Evolutionary conservation across 768 basidiomycete genomes (phyloP), one percentile per base, ranked within the genome.

Genomic region (Russula dissimulans): DNA sequence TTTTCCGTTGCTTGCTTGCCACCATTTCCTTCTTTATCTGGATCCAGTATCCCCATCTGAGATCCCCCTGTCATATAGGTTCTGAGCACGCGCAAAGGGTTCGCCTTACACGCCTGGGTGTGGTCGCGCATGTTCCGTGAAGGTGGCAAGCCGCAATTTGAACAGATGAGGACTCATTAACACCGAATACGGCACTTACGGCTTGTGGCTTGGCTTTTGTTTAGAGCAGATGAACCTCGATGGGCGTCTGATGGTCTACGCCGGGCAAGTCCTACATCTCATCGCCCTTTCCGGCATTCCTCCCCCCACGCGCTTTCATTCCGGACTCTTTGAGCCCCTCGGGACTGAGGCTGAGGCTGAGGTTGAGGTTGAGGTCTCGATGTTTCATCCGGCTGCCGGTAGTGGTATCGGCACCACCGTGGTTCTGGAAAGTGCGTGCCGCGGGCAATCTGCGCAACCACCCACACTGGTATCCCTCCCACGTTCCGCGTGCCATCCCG

Each of bases 61-160:
- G 61, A 62, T 62, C n/a, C 22, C 15, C 14, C 6, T 26, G 17
- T n/a, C 42, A 53, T 51, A 14, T 36, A 14, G 31, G 18, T n/a
- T 22, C 31, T 41, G 38, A 55, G 49, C 59, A 63, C 59, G 62
- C 62, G 18, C 48, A 18, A 26, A 42, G n/a, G 48, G 62, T 17
- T 52, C 59, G 18, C 31, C 29, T 42, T 51, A 43, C 62, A 60
- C 59, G 59, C 59, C 53, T 61, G 29, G 12, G 4, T 50, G 50
- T 56, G 50, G 43, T 53, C 46, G 56, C 60, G 60, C 60, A 57
- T 29, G 52, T 53, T 61, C 60, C 60, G 60, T 57, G 60, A 61
- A 57, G 44, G 50, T 34, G 51, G 60, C 55, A 54, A 34, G 38
- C 44, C 14, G 55, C 53, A 26, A 36, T 26, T 17, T 45, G 54